phyloP scores from a whole-genome alignment of 148 eudicot genomes.

The Vaccinium macrocarpon region DNA sequence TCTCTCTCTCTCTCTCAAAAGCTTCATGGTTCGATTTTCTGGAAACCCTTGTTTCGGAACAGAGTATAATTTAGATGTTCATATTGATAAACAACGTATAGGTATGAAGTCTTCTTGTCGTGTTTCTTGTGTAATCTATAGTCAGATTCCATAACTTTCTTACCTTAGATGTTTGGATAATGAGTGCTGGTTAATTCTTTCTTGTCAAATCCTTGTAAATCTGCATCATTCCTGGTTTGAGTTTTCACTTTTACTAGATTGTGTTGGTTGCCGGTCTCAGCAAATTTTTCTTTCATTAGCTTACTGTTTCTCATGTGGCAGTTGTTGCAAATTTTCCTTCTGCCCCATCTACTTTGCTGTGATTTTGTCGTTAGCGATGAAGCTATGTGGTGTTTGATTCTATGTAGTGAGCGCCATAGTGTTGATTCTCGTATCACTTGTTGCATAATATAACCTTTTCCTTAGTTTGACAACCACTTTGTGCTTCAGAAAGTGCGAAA shows the following conservation, averaged over 20 bases:
- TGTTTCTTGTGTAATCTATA: neutral
- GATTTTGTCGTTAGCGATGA: neutral
- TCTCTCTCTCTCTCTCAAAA: too few species aligned
- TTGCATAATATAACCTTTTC: neutral
- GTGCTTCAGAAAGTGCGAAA: neutral
- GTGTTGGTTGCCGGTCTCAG: neutral
- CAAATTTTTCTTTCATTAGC: too few species aligned
- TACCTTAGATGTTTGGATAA: neutral
- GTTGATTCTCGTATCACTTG: neutral
- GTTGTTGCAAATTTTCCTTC: neutral
- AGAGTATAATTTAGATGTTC: constrained; percentile 89
- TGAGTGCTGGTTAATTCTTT: constrained; percentile 12
- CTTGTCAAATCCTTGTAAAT: neutral
- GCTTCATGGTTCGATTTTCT: too few species aligned
- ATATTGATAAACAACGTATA: constrained; percentile 88
- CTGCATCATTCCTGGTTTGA: neutral
- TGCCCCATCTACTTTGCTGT: neutral
- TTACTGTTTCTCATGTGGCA: neutral
- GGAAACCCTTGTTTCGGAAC: too few species aligned
- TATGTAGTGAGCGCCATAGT: neutral
- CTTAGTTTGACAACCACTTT: neutral
- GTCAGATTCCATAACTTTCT: neutral
- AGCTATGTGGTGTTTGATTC: neutral
- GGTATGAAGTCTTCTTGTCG: constrained; percentile 39
- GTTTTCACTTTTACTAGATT: neutral